Base-by-base conservation (phyloP, 2,329 filamentous ascomycete species). In the Bisporella sp. region DNA sequence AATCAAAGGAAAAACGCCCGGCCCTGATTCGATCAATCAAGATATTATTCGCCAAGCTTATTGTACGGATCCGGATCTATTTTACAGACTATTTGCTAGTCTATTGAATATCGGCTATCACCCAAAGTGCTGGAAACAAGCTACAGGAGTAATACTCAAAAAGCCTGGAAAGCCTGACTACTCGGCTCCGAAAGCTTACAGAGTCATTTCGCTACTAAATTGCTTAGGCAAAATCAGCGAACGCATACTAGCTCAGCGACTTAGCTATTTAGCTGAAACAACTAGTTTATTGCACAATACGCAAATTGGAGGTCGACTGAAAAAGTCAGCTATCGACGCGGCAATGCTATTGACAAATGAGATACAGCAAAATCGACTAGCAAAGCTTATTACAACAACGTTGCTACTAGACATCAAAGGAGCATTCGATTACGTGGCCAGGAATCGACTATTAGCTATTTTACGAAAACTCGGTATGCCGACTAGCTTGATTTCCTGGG, bases 301-400 rank as follows among this genome's bases (percentile, higher is more conserved):
- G 13, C 21, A 46, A 46, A 46, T 46, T 1, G 31, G 33, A 40
- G 42, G 48, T 11, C n/a, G 42, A 11, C 28, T 45, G 31, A 50
- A 50, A 35, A 50, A 50, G 42, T 50, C 48, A 41, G 43, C 42
- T 46, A 50, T 50, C 13, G 48, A 50, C 33, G 2, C 29, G 6
- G 29, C 28, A 2, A 9, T 47, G 13, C 35, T 41, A 12, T 6
- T 47, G 30, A 30, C 3, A 4, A 41, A 5, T 11, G n/a, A 47
- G 30, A 31, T 47, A 5, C 5, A 47, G 30, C 40, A 28, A 31
- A 41, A 50, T 3, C 40, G 31, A 30, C 29, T 12, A 33, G 12
- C 30, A 37, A 30, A 42, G 1, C 31, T 11, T 4, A 50, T 46
- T 29, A 50, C 43, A n/a, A 41, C 12, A 41, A 37, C 37, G n/a